Evolutionary conservation across 108 stramenopile species (phyloP).

Genomic region (Pseudonitzschia multiseries): DNA sequence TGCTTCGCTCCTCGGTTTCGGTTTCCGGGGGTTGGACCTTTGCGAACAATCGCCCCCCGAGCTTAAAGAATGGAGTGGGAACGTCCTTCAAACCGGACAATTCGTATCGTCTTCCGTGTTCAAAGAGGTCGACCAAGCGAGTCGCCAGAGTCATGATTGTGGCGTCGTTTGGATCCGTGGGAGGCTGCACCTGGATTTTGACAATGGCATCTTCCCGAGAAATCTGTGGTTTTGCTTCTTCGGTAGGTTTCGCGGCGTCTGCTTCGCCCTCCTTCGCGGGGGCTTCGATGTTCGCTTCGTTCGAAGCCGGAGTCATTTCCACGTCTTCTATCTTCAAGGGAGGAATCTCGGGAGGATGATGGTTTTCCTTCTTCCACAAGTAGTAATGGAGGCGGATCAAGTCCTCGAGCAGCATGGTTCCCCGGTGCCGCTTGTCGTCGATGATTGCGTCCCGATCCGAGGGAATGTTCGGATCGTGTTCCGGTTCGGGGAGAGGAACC

Average conservation of each 20-base stretch:
- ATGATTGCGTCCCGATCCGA: slow-evolving; percentile 31
- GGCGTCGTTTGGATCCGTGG: slow-evolving; percentile 19
- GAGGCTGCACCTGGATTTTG: background rate
- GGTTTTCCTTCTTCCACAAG: slow-evolving; percentile 30
- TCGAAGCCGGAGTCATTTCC: background rate
- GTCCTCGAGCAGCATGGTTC: slow-evolving; percentile 36
- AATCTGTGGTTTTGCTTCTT: background rate
- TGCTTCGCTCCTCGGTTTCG: background rate
- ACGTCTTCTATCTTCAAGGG: background rate
- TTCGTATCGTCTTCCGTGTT: slow-evolving; percentile 35
- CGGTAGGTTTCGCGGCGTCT: background rate
- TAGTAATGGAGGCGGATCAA: slow-evolving; percentile 35
- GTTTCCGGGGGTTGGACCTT: background rate
- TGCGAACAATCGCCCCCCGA: slow-evolving; percentile 34
- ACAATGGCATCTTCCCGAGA: background rate
- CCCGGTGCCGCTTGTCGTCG: slow-evolving; percentile 22
- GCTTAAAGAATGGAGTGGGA: slow-evolving; percentile 40
- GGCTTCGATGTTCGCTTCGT: background rate
- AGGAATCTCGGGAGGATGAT: background rate
- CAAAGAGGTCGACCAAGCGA: slow-evolving; percentile 21
- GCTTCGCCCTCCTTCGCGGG: background rate
- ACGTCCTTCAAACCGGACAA: slow-evolving; percentile 49
- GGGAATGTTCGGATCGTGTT: slow-evolving; percentile 19
- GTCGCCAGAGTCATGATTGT: slow-evolving; percentile 27
- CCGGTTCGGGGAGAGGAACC: slow-evolving; percentile 1